Conservation (phyloP, 1,139 yeast genomes). For the Kurtzmaniella natalensis region DNA sequence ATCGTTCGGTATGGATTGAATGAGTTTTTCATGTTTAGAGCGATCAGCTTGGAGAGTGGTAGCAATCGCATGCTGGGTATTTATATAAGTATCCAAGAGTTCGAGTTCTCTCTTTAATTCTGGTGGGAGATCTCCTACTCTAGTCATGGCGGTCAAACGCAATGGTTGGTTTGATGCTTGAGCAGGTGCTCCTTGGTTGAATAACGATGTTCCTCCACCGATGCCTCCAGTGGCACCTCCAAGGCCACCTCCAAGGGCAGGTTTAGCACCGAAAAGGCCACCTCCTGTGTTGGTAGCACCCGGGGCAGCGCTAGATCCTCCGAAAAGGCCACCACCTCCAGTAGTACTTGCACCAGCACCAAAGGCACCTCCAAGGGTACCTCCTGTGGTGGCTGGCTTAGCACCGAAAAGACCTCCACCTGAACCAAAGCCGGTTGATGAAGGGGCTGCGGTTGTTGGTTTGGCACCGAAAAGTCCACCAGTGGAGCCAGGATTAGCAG, state of each 20-base stretch:
- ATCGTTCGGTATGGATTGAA: constrained; percentile 82
- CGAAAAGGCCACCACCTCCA: constrained; percentile 16
- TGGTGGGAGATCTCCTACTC: constrained; percentile 81
- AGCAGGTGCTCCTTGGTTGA: constrained; percentile 2
- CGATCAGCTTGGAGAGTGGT: constrained; percentile 69
- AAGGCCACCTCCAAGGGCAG: constrained; percentile 20
- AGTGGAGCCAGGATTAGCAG: constrained; percentile 5
- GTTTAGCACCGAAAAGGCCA: constrained; percentile 17
- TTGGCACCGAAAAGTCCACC: constrained; percentile 22
- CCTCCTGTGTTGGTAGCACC: constrained; percentile 12
- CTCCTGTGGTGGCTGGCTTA: constrained; percentile 12
- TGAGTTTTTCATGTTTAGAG: constrained; percentile 61
- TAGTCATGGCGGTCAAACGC: constrained; percentile 76
- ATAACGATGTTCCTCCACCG: constrained; percentile 21
- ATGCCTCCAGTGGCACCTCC: constrained; percentile 28
- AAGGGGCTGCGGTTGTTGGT: constrained; percentile 5
- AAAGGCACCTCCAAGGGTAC: constrained; percentile 25
- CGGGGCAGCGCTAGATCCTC: constrained; percentile 11
- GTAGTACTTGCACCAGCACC: constrained; percentile 14
- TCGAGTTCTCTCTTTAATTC: constrained; percentile 71
- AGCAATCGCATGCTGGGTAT: constrained; percentile 76
- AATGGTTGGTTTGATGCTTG: constrained; percentile 26
- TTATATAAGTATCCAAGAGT: constrained; percentile 77
- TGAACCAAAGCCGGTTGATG: constrained; percentile 12
- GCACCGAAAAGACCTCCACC: constrained; percentile 18